Evolutionary conservation across 805 yeast species (phyloP).

Genomic region (Candida golubevii): DNA sequence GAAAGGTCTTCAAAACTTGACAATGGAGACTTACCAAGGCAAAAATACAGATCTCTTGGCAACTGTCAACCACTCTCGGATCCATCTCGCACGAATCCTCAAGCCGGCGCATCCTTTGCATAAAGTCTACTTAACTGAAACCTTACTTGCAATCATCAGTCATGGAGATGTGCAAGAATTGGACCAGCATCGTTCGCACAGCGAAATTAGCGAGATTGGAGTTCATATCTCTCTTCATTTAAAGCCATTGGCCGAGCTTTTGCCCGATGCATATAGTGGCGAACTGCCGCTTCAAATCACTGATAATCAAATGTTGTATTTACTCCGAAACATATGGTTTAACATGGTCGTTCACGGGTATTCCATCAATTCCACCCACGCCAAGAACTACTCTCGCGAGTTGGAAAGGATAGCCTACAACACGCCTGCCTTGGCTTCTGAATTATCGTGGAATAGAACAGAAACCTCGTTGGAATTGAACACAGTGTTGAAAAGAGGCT

Average conservation of each 20-base stretch:
- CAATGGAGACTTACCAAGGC: conserved; percentile 40
- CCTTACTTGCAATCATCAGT: conserved; percentile 61
- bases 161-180: conserved; percentile 75
- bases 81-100: conserved; percentile 40
- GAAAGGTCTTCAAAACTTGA: conserved; percentile 51
- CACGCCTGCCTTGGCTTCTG: conserved; percentile 40
- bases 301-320: conserved; percentile 48
- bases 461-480: conserved; percentile 92
- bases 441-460: conserved; percentile 51
- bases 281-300: conserved; percentile 40
- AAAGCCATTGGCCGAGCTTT: conserved; percentile 67
- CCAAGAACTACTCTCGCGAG: conserved; percentile 42
- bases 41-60: conserved; percentile 35
- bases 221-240: conserved; percentile 59
- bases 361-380: conserved; percentile 53
- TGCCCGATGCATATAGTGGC: conserved; percentile 51
- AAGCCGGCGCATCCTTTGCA: conserved; percentile 39
- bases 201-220: conserved; percentile 67
- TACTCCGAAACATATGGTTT: conserved; percentile 90
- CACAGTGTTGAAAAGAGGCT: conserved; percentile 83
- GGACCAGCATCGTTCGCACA: conserved; percentile 77
- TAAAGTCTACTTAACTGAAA: conserved; percentile 56
- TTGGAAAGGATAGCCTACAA: conserved; percentile 74
- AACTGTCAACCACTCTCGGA: conserved; percentile 49
- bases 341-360: conserved; percentile 91